Conservation (phyloP, 2,329 filamentous ascomycete genomes). For the Dactylellina drechsleri region DNA sequence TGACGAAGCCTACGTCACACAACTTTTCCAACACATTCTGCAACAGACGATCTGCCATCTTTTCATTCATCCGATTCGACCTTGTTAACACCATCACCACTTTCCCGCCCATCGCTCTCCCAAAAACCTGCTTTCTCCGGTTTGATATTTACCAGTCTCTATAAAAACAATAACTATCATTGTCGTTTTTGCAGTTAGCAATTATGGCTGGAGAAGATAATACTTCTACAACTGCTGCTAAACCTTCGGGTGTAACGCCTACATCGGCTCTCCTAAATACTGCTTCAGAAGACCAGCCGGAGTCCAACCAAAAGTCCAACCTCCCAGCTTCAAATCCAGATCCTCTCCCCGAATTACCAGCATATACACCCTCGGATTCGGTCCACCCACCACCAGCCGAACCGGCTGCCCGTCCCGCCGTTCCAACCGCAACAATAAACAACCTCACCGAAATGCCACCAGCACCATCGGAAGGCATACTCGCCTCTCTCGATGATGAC, state of each 20-base stretch:
- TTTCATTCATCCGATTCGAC: too few relatives aligned
- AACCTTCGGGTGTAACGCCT: conserved; percentile 48
- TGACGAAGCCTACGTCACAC: conserved; percentile 48
- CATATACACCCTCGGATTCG: conserved; percentile 40
- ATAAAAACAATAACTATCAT: too few relatives aligned
- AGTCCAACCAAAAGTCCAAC: conserved; percentile 27
- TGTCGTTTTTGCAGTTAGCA: neutral
- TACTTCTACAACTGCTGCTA: conserved; percentile 44
- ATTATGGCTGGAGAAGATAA: conserved; percentile 25
- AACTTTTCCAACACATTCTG: conserved; percentile 53
- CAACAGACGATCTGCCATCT: conserved; percentile 13
- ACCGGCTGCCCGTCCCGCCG: conserved; percentile 35
- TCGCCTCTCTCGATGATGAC: conserved; percentile 39
- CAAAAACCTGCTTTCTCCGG: conserved; percentile 12
- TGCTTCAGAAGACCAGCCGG: conserved; percentile 8
- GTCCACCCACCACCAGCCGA: conserved; percentile 44
- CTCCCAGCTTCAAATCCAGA: conserved; percentile 50
- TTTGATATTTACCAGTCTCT: neutral
- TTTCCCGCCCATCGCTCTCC: neutral
- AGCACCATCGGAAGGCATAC: conserved; percentile 1
- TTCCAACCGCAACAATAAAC: conserved; percentile 35
- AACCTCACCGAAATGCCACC: conserved; percentile 46
- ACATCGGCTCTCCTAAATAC: conserved; percentile 38
- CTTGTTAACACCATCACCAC: conserved; percentile 35
- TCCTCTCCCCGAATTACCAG: conserved; percentile 45